A percentile compares a stretch with the other conserved stretches of the same genome.
phyloP scores from a whole-genome alignment of 1,139 yeast species.

The Kodamaea sp. region DNA sequence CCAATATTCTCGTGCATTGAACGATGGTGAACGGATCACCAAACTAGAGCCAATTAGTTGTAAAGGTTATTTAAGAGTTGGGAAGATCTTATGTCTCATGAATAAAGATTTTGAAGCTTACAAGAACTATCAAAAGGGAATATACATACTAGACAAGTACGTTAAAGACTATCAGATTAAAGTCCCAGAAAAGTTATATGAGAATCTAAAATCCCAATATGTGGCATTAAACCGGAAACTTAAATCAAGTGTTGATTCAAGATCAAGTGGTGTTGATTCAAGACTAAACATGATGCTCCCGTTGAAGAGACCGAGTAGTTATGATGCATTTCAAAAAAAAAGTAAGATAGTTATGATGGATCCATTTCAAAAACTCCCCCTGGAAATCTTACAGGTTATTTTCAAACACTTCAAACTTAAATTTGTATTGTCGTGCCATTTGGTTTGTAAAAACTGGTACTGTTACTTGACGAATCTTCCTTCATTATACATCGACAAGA shows the following conservation, averaged over 20 bases:
- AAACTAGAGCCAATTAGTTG: constrained; percentile 52
- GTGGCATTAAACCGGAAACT: constrained; percentile 21
- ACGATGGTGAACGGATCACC: constrained; percentile 43
- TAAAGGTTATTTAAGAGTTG: constrained; percentile 56
- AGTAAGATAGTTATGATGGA: constrained; percentile 16
- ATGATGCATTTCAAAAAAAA: constrained; percentile 1
- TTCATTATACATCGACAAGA: constrained; percentile 19
- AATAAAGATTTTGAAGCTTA: constrained; percentile 41
- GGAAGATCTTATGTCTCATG: constrained; percentile 38
- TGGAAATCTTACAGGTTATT: constrained; percentile 29
- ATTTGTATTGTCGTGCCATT: constrained; percentile 24
- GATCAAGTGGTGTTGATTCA: not conserved
- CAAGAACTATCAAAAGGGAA: constrained; percentile 39
- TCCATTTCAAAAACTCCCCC: constrained; percentile 28
- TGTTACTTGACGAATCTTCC: constrained; percentile 24
- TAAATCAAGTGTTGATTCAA: constrained; percentile 15
- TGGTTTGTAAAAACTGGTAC: constrained; percentile 36
- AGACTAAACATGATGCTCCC: constrained; percentile 16
- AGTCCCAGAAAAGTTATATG: constrained; percentile 28
- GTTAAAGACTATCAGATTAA: constrained; percentile 18
- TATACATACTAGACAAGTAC: constrained; percentile 27
- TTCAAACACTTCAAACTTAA: constrained; percentile 23
- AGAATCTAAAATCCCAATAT: constrained; percentile 25
- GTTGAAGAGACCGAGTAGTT: constrained; percentile 9
- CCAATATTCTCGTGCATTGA: constrained; percentile 36